Base-by-base conservation (phyloP, 352 stramenopile species). In the Phytopythium vexans region DNA sequence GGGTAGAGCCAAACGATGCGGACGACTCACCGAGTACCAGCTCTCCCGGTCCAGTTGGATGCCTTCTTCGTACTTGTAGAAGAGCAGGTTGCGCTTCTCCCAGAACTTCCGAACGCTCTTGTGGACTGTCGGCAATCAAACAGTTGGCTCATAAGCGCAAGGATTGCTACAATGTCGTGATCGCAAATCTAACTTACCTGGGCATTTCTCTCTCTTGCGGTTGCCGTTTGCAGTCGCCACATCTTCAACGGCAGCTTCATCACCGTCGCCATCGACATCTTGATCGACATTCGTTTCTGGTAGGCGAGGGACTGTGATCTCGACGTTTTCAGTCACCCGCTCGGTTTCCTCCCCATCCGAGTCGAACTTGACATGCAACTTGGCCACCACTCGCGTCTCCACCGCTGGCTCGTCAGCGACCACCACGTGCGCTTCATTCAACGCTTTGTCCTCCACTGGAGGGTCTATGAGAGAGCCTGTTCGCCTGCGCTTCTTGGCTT, bases 1-100 rank as follows among this genome's bases (percentile, higher is more conserved):
- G 21, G 21, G 21, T 27, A 27, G 21, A 27, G 21, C 21, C 21
- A 27, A 27, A 27, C 21, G 21, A 27, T 27, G 16, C 16, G 14
- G n/a, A 37, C 0, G 27, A 68, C 71, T 48, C 47, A 87, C 84
- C 50, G 83, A 96, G 70, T 95, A 98, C 90, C 91, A 97, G 39
- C 88, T 94, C 70, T 98, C 92, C 15, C 89, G 71, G 59, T 98
- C 93, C n/a, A 97, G 70, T 16, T 83, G 72, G 16, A 97, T 94
- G 9, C 92, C 92, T 43, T 95, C 70, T 51, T 98, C 89, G 58
- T 93, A 98, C 52, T 82, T 75, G 46, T 89, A 89, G 54, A 97
- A 98, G 31, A 96, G 75, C 39, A 68, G 56, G 40, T 89, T 86
- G 5, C 93, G 82, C 60, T 97, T 91, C 46, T 81, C 61, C 74